Evolutionary conservation across 306 rosid species (phyloP).

Genomic region (Trifolium pratense): DNA sequence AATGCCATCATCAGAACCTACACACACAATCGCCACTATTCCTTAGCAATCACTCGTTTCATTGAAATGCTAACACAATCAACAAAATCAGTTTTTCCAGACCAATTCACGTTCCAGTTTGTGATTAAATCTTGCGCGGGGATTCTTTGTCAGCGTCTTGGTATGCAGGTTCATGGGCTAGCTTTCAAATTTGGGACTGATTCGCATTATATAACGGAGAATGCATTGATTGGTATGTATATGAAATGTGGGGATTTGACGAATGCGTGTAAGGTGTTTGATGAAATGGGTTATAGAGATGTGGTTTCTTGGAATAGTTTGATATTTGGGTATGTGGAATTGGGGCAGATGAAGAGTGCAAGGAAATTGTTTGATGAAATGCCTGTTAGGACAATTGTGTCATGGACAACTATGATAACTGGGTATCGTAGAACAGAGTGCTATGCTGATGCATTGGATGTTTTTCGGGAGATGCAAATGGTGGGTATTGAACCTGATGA

Average conservation of each 20-base stretch:
- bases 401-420: constrained; percentile 80
- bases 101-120: constrained; percentile 75
- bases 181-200: constrained; percentile 59
- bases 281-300: constrained; percentile 63
- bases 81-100: constrained; percentile 41
- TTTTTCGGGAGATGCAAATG: constrained; percentile 73
- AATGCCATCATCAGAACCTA: constrained; percentile 69
- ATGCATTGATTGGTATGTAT: constrained; percentile 69
- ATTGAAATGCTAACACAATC: constrained; percentile 57
- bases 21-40: constrained; percentile 49
- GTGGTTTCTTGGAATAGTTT: constrained; percentile 75
- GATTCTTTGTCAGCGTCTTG: constrained; percentile 49
- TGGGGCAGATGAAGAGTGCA: constrained; percentile 70
- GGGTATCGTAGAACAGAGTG: constrained; percentile 69
- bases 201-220: constrained; percentile 55
- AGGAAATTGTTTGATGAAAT: constrained; percentile 66
- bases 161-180: constrained; percentile 71
- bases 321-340: constrained; percentile 61
- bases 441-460: constrained; percentile 61
- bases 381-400: constrained; percentile 72
- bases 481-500: constrained; percentile 73
- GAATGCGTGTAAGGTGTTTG: constrained; percentile 62
- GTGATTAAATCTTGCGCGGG: constrained; percentile 70
- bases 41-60: constrained; percentile 49
- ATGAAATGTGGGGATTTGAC: constrained; percentile 58